phyloP scores from a whole-genome alignment of 345 rosid species.

The Pseudoturritis turrita region DNA sequence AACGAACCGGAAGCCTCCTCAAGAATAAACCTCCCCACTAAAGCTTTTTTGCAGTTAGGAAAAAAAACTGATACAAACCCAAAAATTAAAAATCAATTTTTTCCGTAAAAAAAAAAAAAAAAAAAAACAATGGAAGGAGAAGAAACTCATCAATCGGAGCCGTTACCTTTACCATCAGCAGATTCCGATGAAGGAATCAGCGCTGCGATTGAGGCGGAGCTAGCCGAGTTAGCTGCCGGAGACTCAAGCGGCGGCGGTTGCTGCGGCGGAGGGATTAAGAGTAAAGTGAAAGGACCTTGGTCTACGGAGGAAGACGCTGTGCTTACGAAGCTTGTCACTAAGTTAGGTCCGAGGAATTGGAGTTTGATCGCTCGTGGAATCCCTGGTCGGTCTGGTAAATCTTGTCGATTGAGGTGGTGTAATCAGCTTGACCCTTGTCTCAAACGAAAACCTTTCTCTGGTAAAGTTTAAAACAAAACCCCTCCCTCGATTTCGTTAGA shows the following conservation, averaged over 20 bases:
- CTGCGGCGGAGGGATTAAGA: neutral
- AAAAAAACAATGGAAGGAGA: neutral
- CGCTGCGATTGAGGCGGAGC: conserved; percentile 27
- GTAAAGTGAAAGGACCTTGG: conserved; percentile 80
- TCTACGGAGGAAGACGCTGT: conserved; percentile 77
- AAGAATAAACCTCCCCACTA: conserved; percentile 16
- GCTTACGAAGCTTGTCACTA: conserved; percentile 49
- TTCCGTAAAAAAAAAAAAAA: neutral
- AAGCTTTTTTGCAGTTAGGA: conserved; percentile 51
- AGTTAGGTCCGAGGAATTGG: conserved; percentile 82
- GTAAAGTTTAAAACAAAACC: conserved; percentile 18
- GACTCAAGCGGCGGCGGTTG: conserved; percentile 32
- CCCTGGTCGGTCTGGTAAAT: conserved; percentile 82
- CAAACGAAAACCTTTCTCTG: conserved; percentile 76
- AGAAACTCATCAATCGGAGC: conserved; percentile 23
- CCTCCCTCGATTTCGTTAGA: neutral
- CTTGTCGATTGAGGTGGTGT: conserved; percentile 83
- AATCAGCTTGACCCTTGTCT: conserved; percentile 85
- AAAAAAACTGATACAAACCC: conserved; percentile 36
- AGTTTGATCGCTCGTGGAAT: conserved; percentile 79
- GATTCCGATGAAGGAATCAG: conserved; percentile 31
- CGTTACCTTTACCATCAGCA: conserved; percentile 24
- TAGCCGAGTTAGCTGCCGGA: conserved; percentile 29
- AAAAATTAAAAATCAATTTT: neutral
- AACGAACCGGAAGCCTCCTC: conserved; percentile 7